phyloP scores from a whole-genome alignment of 768 basidiomycete genomes.

The Termitomyces titanicus region DNA sequence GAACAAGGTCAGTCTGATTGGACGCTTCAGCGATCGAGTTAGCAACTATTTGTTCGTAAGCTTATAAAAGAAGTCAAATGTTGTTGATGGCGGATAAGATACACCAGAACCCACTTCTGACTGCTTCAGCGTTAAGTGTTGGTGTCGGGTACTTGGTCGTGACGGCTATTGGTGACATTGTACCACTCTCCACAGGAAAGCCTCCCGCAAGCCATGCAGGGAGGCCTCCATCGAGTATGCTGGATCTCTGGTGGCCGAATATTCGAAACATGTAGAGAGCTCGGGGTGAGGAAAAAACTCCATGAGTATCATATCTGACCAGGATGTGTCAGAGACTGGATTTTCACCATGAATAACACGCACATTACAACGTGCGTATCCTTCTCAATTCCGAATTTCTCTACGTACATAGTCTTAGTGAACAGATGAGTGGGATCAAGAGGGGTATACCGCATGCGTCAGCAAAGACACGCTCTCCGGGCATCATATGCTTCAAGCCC shows the following conservation, averaged over 20 bases:
- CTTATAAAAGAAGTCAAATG: conserved; percentile 34
- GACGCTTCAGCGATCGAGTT: conserved; percentile 50
- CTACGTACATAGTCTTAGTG: conserved; percentile 25
- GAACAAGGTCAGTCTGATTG: conserved; percentile 59
- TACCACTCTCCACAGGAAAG: conserved; percentile 42
- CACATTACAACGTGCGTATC: conserved; percentile 82
- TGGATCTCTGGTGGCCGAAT: conserved; percentile 84
- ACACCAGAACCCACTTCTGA: conserved; percentile 45
- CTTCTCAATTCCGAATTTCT: conserved; percentile 66
- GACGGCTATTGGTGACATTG: conserved; percentile 22
- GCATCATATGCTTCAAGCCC: conserved; percentile 95
- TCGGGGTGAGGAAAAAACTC: conserved; percentile 89
- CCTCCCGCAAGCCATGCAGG: conserved; percentile 76
- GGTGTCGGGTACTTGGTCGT: conserved; percentile 50
- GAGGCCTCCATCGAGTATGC: conserved; percentile 90
- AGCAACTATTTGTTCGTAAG: conserved; percentile 74
- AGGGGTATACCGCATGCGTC: conserved; percentile 68
- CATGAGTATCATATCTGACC: conserved; percentile 76
- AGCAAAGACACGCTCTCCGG: conserved; percentile 64
- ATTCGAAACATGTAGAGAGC: conserved; percentile 93
- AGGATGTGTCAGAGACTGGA: conserved; percentile 3
- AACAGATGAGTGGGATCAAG: neutral
- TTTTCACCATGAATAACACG: conserved; percentile 16
- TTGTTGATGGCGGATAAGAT: neutral
- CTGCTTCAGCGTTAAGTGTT: conserved; percentile 40